Conservation (phyloP, 768 basidiomycete species). For the Xerocomellus chrysenteron region DNA sequence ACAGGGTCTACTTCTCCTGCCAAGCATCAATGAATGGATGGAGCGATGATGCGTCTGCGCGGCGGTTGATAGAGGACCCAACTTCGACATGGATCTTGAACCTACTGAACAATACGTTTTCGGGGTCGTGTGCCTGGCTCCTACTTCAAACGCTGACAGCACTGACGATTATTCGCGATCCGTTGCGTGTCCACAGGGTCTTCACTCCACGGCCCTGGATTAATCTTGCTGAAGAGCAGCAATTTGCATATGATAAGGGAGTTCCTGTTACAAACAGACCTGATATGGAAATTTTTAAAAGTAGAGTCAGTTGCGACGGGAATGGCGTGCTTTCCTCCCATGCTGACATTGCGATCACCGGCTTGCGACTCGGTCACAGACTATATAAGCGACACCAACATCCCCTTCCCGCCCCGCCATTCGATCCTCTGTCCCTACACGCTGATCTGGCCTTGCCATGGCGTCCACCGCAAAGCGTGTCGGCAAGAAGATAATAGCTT, state of each 20-base stretch:
- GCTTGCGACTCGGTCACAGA: no score
- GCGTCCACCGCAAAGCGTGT: conserved; percentile 41
- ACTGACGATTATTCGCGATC: no score
- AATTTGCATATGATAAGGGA: no score
- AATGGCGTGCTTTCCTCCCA: conserved; percentile 27
- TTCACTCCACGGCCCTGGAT: no score
- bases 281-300: background rate
- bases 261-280: no score
- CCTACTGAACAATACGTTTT: background rate
- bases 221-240: no score
- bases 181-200: no score
- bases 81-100: background rate
- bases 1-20: background rate
- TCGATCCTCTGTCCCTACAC: background rate
- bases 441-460: conserved; percentile 28
- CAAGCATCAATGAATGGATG: background rate
- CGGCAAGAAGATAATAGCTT: conserved; percentile 57
- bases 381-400: background rate
- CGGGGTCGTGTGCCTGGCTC: background rate
- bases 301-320: background rate
- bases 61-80: no score
- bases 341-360: background rate
- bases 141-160: background rate
- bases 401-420: background rate
- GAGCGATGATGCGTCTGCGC: background rate